Conservation (phyloP, 768 basidiomycete species). For the Mrakia gelida region DNA sequence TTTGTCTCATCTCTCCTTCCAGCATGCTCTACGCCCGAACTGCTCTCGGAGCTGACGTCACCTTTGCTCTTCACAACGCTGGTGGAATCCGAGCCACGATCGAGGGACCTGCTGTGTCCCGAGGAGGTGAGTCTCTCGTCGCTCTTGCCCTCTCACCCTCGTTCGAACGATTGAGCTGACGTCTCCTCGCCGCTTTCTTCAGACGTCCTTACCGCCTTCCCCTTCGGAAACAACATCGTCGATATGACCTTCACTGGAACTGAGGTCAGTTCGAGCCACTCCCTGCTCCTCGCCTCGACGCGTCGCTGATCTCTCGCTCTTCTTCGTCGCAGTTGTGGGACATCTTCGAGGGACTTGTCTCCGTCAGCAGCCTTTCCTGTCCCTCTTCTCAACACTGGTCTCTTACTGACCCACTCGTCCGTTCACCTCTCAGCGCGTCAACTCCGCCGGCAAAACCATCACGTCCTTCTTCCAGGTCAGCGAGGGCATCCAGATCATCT, state of each 20-base stretch:
- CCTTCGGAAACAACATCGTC: constrained; percentile 50
- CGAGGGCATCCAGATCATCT: constrained; percentile 32
- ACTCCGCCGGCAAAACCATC: constrained; percentile 37
- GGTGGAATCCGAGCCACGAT: constrained; percentile 50
- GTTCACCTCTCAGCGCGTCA: not conserved
- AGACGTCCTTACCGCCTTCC: constrained; percentile 47
- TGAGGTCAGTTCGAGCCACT: constrained; percentile 23
- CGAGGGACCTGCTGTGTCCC: constrained; percentile 32
- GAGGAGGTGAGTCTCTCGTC: constrained; percentile 11
- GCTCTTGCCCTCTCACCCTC: not conserved
- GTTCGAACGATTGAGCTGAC: not conserved
- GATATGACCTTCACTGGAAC: constrained; percentile 49
- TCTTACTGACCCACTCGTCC: not conserved
- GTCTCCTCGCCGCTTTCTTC: not conserved
- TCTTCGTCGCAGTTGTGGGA: constrained; percentile 43
- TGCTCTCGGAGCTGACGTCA: constrained; percentile 37
- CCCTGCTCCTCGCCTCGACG: no score
- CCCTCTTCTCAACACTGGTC: no score
- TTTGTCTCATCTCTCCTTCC: not conserved
- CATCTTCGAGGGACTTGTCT: constrained; percentile 49
- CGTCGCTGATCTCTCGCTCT: no score
- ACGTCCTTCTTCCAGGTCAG: constrained; percentile 47
- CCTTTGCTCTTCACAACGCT: constrained; percentile 49
- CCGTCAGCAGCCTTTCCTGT: constrained; percentile 26
- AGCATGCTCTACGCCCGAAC: constrained; percentile 18